Conservation (phyloP, 306 rosid species). For the Castanea mollissima region DNA sequence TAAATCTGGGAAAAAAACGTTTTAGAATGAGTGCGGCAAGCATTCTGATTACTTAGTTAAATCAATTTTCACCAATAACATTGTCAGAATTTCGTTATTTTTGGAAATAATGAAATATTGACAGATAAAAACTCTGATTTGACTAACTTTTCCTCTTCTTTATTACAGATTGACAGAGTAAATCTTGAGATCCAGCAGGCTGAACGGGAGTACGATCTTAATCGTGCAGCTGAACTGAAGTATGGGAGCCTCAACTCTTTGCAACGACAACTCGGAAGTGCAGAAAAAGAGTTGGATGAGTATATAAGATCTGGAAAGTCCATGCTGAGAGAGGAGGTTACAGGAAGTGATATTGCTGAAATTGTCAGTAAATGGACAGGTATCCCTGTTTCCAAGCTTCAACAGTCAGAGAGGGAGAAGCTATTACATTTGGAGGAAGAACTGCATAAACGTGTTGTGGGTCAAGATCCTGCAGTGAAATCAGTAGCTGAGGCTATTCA, state of each 20-base stretch:
- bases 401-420: constrained; percentile 88
- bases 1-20: neutral
- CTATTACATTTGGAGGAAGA: constrained; percentile 85
- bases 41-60: neutral
- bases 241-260: constrained; percentile 90
- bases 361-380: constrained; percentile 99
- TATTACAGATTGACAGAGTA: constrained; percentile 82
- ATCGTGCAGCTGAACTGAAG: constrained; percentile 94
- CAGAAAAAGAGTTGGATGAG: constrained; percentile 82
- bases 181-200: constrained; percentile 97
- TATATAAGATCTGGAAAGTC: constrained; percentile 93
- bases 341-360: constrained; percentile 84
- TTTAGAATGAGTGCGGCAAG: neutral
- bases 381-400: constrained; percentile 93
- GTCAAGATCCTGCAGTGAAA: constrained; percentile 96
- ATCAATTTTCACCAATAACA: neutral
- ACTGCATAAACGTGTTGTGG: constrained; percentile 93
- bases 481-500: constrained; percentile 94
- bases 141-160: constrained; percentile 15
- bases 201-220: constrained; percentile 94
- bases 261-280: constrained; percentile 79
- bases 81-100: neutral
- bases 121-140: neutral
- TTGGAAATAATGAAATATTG: neutral
- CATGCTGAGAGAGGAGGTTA: constrained; percentile 96